Evolutionary conservation across 139 green algal species (phyloP).

Genomic region (Chlorella sp.): DNA sequence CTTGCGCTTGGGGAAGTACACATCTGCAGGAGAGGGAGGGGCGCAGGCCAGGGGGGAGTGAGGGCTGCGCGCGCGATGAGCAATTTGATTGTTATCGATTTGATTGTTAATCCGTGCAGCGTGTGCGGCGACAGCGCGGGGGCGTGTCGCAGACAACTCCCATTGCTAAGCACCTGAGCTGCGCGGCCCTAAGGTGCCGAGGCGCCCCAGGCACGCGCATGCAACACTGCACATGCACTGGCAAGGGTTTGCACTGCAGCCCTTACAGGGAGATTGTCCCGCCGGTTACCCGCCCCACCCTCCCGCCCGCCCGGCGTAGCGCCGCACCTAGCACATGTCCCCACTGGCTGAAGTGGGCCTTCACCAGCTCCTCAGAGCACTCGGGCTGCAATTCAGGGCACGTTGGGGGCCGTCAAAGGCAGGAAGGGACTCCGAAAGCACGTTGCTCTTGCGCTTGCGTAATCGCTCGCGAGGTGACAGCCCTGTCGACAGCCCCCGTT

Average conservation of each 20-base stretch:
- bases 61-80: background rate
- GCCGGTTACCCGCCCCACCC: background rate
- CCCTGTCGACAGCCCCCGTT: background rate
- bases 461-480: background rate
- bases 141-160: background rate
- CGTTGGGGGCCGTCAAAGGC: background rate
- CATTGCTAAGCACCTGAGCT: background rate
- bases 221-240: background rate
- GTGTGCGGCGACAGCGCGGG: too few species aligned
- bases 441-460: background rate
- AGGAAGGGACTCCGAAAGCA: background rate
- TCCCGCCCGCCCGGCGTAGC: background rate
- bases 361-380: constrained; percentile 48
- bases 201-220: background rate
- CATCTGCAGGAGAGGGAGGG: constrained; percentile 22
- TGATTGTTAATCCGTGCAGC: too few species aligned
- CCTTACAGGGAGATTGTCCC: too few species aligned
- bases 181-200: background rate
- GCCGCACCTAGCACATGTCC: constrained; percentile 36
- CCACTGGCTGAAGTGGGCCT: constrained; percentile 52
- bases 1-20: constrained; percentile 58
- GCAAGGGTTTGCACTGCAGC: background rate
- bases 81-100: too few species aligned
- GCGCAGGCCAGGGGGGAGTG: background rate
- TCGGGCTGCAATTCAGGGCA: constrained; percentile 15